phyloP scores from a whole-genome alignment of 139 green algal genomes.

The Chlorella sp. region DNA sequence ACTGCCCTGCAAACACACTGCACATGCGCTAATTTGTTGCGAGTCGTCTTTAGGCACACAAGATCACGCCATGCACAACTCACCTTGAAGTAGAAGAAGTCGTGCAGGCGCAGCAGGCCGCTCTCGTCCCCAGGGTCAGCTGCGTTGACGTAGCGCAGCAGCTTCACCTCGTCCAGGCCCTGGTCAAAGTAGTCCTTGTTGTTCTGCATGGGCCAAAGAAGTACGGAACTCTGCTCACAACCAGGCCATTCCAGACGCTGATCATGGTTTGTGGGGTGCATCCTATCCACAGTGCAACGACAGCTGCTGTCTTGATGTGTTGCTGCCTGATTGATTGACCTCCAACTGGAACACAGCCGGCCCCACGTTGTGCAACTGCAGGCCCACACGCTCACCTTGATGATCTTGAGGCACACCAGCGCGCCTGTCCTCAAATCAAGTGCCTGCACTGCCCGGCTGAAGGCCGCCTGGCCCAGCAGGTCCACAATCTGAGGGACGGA shows the following conservation, averaged over 20 bases:
- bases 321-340: too few species aligned
- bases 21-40: too few species aligned
- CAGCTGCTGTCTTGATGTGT: too few species aligned
- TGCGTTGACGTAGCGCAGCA: slow-evolving; percentile 90
- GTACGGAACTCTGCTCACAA: too few species aligned
- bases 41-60: too few species aligned
- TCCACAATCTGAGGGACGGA: slow-evolving; percentile 81
- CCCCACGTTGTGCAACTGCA: too few species aligned
- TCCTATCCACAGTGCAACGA: too few species aligned
- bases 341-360: too few species aligned
- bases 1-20: too few species aligned
- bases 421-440: slow-evolving; percentile 88
- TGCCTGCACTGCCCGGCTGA: slow-evolving; percentile 95
- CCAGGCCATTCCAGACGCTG: too few species aligned
- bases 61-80: too few species aligned
- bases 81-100: slow-evolving; percentile 96
- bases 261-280: too few species aligned
- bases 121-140: slow-evolving; percentile 90
- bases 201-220: slow-evolving; percentile 69
- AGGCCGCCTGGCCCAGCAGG: slow-evolving; percentile 92
- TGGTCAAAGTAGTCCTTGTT: slow-evolving; percentile 99
- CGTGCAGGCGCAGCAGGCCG: slow-evolving; percentile 91
- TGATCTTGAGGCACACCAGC: slow-evolving; percentile 97
- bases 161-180: slow-evolving; percentile 93
- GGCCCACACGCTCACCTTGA: slow-evolving; percentile 90